Percentiles rank a stretch among this genome's conserved stretches.
Evolutionary conservation across 2,329 filamentous ascomycete species (phyloP).

Genomic region (Aspergillus sp.): DNA sequence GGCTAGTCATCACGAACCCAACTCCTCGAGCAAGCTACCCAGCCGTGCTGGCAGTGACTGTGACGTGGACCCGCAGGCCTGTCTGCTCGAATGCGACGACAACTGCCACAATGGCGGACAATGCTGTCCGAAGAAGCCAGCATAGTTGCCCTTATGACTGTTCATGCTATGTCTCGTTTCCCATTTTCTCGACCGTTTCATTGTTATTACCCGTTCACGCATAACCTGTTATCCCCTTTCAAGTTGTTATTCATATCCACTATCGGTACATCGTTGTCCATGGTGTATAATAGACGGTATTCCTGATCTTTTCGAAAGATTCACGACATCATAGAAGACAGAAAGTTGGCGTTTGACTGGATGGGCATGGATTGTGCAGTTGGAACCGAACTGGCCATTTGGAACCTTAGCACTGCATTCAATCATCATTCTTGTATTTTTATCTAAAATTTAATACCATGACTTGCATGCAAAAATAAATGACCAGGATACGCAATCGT

Average conservation of each 20-base stretch:
- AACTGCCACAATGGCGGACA: conserved; percentile 35
- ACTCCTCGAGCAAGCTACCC: conserved; percentile 12
- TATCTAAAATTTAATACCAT: conserved; percentile 4
- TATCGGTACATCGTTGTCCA: background rate
- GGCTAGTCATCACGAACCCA: conserved; percentile 7
- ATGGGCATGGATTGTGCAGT: background rate
- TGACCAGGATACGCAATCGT: too few species aligned
- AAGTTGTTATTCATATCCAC: conserved; percentile 3
- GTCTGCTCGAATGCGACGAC: conserved; percentile 42
- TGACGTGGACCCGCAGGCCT: conserved; percentile 32
- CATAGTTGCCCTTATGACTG: conserved; percentile 5
- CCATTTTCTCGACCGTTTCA: background rate
- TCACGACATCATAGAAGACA: background rate
- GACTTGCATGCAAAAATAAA: conserved; percentile 4
- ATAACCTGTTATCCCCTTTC: conserved; percentile 1
- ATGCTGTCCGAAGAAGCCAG: conserved; percentile 33
- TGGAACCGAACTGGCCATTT: background rate
- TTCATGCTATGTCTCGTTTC: too few species aligned
- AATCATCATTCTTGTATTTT: background rate
- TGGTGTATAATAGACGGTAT: too few species aligned
- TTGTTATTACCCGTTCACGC: background rate
- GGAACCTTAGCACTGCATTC: conserved; percentile 1
- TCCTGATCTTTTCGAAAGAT: conserved; percentile 5
- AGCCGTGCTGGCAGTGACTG: conserved; percentile 32
- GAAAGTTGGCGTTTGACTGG: background rate